A percentile compares a stretch with the other conserved stretches of the same genome.
phyloP scores from a whole-genome alignment of 1,139 yeast species.

The Sugiyamaella xylanicola region DNA sequence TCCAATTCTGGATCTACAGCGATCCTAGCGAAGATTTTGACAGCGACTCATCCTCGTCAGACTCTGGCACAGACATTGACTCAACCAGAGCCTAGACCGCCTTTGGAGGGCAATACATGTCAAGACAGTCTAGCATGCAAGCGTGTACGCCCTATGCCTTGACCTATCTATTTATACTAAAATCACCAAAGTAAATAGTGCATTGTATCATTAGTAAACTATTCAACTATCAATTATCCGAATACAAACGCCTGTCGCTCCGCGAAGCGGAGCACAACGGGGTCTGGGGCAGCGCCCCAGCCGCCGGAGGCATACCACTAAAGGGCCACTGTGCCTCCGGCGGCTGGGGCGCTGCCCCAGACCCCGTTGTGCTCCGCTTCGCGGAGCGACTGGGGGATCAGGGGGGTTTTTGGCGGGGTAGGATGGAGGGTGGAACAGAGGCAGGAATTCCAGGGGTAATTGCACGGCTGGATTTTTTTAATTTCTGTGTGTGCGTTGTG shows the following conservation, averaged over 20 bases:
- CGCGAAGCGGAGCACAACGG: neutral
- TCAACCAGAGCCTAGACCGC: neutral
- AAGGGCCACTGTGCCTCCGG: too few relatives aligned
- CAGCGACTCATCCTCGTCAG: constrained; percentile 8
- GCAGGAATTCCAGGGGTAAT: neutral
- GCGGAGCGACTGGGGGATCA: too few relatives aligned
- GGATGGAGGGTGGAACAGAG: too few relatives aligned
- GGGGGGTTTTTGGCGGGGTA: too few relatives aligned
- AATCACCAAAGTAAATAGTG: neutral
- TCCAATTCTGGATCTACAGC: constrained; percentile 82
- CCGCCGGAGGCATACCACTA: neutral
- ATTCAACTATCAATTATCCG: too few relatives aligned
- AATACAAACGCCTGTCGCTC: neutral
- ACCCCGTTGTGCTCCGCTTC: too few relatives aligned
- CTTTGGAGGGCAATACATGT: too few relatives aligned
- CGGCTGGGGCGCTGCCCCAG: too few relatives aligned
- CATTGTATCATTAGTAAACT: constrained; percentile 9
- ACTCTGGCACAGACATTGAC: neutral
- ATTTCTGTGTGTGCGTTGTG: too few relatives aligned
- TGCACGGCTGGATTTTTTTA: neutral
- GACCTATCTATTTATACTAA: neutral
- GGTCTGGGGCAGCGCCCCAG: neutral
- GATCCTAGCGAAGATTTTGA: constrained; percentile 16
- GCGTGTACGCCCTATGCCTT: too few relatives aligned
- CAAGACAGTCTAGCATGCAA: too few relatives aligned